Evolutionary conservation across 73 alveolate species (phyloP), one percentile per base, ranked within the genome.

Genomic region (Tetrahymena elliotti): DNA sequence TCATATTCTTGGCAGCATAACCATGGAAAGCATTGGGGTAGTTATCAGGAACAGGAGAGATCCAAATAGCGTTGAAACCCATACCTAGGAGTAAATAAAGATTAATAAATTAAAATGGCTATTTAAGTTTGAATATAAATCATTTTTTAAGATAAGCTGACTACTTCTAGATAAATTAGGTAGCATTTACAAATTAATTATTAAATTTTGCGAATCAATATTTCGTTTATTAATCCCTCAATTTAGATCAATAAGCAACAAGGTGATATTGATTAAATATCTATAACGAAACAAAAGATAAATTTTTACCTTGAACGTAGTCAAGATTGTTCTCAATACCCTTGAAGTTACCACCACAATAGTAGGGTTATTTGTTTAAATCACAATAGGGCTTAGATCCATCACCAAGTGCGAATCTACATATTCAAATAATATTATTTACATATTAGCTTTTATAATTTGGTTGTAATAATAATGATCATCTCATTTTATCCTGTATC

Each of bases 41-140:
- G 93, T 98, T 98, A 68, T 96, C 98, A 2, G 96, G 96, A 84
- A 98, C 97, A 33, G 99, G 99, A 16, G 99, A 98, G 38, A 99
- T 98, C 99, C 99, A 99, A 35, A 98, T 98, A 82, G 99, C 99
- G 94, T 98, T 99, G 96, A 98, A 98, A 11, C 99, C 99, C 98
- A 97, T 93, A 18, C 95, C 97, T 94, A 84, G 15, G 15, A 20
- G 31, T 40, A 40, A 83, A 36, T 36, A 18, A 27, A 27, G 36
- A 24, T 1, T 6, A 68, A 1, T 68, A 0, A 68, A 68, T 68
- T 68, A 27, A 68, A n/a, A n/a, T 22, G 10, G 11, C 38, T 18
- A 18, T 16, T 68, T 68, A 31, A 27, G 34, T 4, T 47, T 47
- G 82, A 47, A 15, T 47, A 47, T 40, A 8, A 40, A 40, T 40